These are phyloP conservation scores for Globisporangium cederbergense DNA, from an alignment of 352 stramenopile species.

Conservation along the genomic window DNA sequence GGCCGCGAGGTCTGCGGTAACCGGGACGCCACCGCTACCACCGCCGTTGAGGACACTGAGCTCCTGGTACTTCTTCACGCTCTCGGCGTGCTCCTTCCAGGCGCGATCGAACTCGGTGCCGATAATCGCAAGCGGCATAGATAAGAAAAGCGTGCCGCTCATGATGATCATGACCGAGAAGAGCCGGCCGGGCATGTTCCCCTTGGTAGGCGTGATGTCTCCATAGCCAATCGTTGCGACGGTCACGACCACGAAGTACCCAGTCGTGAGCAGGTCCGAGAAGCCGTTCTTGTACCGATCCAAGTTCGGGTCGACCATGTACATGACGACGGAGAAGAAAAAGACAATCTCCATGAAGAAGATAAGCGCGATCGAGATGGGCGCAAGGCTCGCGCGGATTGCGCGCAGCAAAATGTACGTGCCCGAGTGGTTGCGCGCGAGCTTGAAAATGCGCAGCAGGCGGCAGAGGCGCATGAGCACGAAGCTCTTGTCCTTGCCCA, in stretches of 20 bases:
- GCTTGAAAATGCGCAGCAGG: constrained; percentile 77
- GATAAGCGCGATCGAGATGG: constrained; percentile 76
- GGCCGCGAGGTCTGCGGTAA: constrained; percentile 7
- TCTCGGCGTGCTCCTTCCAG: constrained; percentile 74
- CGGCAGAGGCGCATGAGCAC: constrained; percentile 66
- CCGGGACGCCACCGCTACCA: constrained; percentile 14
- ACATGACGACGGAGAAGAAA: constrained; percentile 80
- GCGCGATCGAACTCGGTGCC: constrained; percentile 79
- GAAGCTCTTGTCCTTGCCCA: constrained; percentile 72
- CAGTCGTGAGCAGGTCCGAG: constrained; percentile 65
- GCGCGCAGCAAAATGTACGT: constrained; percentile 76
- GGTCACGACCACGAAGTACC: constrained; percentile 77
- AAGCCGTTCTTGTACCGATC: constrained; percentile 62
- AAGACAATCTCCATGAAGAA: constrained; percentile 82
- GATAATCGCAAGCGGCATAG: constrained; percentile 85
- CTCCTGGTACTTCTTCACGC: constrained; percentile 56
- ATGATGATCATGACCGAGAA: constrained; percentile 84
- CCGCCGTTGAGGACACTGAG: constrained; percentile 21
- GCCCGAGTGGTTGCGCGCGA: constrained; percentile 72
- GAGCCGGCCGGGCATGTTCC: constrained; percentile 56
- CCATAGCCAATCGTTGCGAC: constrained; percentile 76
- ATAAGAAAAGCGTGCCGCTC: constrained; percentile 79
- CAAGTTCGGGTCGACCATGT: constrained; percentile 72
- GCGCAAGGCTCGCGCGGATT: constrained; percentile 66
- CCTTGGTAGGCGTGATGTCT: constrained; percentile 72